Evolutionary conservation across 2,329 filamentous ascomycete genomes (phyloP).

Genomic region (Ophiosphaerella korrae): DNA sequence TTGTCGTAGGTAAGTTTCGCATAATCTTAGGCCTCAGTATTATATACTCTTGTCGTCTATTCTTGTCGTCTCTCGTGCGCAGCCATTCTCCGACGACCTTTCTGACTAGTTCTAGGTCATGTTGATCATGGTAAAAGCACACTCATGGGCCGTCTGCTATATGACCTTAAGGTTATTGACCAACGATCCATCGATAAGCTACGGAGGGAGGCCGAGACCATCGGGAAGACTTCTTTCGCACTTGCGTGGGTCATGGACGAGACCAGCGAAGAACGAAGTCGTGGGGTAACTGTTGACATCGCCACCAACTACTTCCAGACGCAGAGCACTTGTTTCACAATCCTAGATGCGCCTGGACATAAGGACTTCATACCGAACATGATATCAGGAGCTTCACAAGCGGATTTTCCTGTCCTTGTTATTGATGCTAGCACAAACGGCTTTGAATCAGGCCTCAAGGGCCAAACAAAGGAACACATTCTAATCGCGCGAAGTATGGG

Average conservation of each 20-base stretch:
- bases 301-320: slow-evolving; percentile 95
- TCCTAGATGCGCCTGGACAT: slow-evolving; percentile 93
- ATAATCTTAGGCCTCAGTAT: background rate
- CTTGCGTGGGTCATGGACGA: slow-evolving; percentile 97
- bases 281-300: slow-evolving; percentile 95
- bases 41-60: background rate
- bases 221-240: slow-evolving; percentile 94
- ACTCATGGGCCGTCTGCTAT: slow-evolving; percentile 90
- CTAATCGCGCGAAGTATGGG: slow-evolving; percentile 89
- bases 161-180: slow-evolving; percentile 87
- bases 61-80: background rate
- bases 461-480: slow-evolving; percentile 93
- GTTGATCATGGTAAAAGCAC: slow-evolving; percentile 98
- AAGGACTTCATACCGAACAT: slow-evolving; percentile 98
- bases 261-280: slow-evolving; percentile 81
- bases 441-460: slow-evolving; percentile 90
- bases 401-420: slow-evolving; percentile 92
- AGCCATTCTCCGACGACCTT: background rate
- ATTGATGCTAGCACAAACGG: slow-evolving; percentile 89
- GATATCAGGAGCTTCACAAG: slow-evolving; percentile 95
- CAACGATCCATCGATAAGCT: slow-evolving; percentile 88
- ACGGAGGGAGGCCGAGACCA: slow-evolving; percentile 82
- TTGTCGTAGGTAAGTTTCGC: slow-evolving; percentile 77
- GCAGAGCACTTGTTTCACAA: slow-evolving; percentile 83
- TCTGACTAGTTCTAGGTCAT: slow-evolving; percentile 65